Percentiles rank a stretch among this genome's conserved stretches.
phyloP scores from a whole-genome alignment of 345 rosid genomes.

The Capsella bursapastoris region DNA sequence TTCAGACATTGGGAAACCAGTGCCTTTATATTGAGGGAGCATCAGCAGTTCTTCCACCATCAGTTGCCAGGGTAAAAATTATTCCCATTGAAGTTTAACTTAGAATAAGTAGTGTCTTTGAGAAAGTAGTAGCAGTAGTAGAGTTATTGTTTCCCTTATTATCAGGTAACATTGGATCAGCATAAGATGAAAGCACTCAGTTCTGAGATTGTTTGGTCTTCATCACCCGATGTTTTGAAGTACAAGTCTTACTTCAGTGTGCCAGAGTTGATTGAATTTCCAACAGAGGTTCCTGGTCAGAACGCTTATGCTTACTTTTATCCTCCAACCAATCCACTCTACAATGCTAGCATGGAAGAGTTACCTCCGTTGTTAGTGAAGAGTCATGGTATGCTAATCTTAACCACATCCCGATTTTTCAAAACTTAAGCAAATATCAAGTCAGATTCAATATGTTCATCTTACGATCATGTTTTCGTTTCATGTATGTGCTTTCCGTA shows the following conservation, averaged over 20 bases:
- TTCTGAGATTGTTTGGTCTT: constrained; percentile 81
- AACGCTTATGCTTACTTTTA: constrained; percentile 88
- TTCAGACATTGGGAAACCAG: constrained; percentile 66
- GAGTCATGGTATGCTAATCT: constrained; percentile 76
- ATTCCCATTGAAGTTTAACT: constrained; percentile 11
- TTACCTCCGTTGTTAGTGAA: constrained; percentile 84
- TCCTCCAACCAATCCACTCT: constrained; percentile 75
- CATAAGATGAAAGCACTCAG: constrained; percentile 50
- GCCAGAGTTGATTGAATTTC: constrained; percentile 91
- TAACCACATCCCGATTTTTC: neutral
- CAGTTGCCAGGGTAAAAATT: constrained; percentile 75
- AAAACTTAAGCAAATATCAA: neutral
- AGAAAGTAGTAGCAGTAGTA: constrained; percentile 17
- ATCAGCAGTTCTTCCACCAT: constrained; percentile 80
- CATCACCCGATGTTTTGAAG: constrained; percentile 74
- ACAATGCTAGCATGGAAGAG: constrained; percentile 69
- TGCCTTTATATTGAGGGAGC: constrained; percentile 88
- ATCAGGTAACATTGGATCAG: constrained; percentile 78
- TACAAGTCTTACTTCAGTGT: constrained; percentile 71
- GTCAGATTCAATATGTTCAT: constrained; percentile 16
- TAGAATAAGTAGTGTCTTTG: constrained; percentile 5
- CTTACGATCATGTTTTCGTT: neutral
- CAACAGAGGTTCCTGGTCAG: constrained; percentile 83
- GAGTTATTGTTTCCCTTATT: constrained; percentile 27
- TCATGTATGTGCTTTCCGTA: neutral